Conservation (phyloP, 495 filamentous ascomycete genomes). For the Penicillium turbatum region DNA sequence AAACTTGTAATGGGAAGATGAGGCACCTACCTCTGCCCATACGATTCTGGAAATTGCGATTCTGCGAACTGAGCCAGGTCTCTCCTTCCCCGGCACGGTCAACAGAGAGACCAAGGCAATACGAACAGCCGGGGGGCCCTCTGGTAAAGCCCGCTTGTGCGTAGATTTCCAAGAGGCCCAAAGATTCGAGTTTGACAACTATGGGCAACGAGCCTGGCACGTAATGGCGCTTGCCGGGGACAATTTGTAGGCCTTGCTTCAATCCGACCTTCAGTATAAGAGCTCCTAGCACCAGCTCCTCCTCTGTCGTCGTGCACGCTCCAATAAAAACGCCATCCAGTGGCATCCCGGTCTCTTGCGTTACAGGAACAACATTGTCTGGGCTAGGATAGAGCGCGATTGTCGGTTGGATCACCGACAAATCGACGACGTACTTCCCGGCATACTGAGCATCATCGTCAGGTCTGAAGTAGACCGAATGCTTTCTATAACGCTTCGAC, state of each 20-base stretch:
- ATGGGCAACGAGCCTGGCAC: slow-evolving; percentile 42
- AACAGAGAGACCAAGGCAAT: slow-evolving; percentile 44
- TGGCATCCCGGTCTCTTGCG: slow-evolving; percentile 20
- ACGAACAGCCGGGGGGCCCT: slow-evolving; percentile 42
- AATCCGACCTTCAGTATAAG: slow-evolving; percentile 39
- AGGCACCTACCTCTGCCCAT: slow-evolving; percentile 40
- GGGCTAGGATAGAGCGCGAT: background rate
- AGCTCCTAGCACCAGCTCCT: slow-evolving; percentile 43
- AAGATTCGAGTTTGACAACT: slow-evolving; percentile 24
- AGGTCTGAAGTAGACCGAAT: background rate
- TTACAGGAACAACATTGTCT: slow-evolving; percentile 5
- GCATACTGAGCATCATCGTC: background rate
- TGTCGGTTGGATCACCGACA: background rate
- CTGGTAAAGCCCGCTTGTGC: slow-evolving; percentile 40
- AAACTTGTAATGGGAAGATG: background rate
- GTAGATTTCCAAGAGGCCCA: slow-evolving; percentile 38
- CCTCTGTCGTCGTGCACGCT: slow-evolving; percentile 47
- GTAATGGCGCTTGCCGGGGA: slow-evolving; percentile 34
- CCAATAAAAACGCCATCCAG: slow-evolving; percentile 49
- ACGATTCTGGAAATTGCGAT: slow-evolving; percentile 46
- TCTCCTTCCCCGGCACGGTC: slow-evolving; percentile 38
- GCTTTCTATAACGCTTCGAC: slow-evolving; percentile 22
- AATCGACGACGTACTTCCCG: background rate
- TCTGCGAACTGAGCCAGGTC: slow-evolving; percentile 46
- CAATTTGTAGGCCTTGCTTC: slow-evolving; percentile 22